Conservation (phyloP, 495 filamentous ascomycete species). For the Penicillium fimorum region DNA sequence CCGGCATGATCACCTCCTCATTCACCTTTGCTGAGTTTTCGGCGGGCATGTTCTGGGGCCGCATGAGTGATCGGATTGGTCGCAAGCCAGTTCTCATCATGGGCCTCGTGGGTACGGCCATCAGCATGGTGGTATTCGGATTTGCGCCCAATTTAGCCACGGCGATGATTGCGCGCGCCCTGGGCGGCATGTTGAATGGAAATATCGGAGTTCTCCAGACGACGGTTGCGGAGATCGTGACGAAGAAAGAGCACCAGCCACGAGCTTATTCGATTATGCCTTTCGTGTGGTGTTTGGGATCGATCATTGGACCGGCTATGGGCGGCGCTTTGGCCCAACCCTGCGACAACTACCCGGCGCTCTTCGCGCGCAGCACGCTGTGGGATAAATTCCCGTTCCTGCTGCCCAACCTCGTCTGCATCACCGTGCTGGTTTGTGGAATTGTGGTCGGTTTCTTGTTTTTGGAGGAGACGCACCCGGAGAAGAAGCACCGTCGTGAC, state of each 20-base stretch:
- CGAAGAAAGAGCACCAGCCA: constrained; percentile 85
- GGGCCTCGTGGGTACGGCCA: constrained; percentile 81
- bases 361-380: constrained; percentile 71
- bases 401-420: constrained; percentile 90
- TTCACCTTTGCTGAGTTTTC: constrained; percentile 96
- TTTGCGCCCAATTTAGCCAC: constrained; percentile 82
- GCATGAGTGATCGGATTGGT: constrained; percentile 87
- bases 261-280: constrained; percentile 97
- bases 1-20: constrained; percentile 92
- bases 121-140: constrained; percentile 93
- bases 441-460: constrained; percentile 84
- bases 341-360: constrained; percentile 71
- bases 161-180: constrained; percentile 80
- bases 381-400: constrained; percentile 88
- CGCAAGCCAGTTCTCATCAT: constrained; percentile 89
- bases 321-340: constrained; percentile 88
- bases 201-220: constrained; percentile 96
- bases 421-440: constrained; percentile 70
- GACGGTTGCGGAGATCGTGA: constrained; percentile 89
- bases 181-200: constrained; percentile 91
- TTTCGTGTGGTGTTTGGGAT: constrained; percentile 93
- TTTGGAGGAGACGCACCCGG: constrained; percentile 90
- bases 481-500: constrained; percentile 76
- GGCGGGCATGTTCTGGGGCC: constrained; percentile 86
- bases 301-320: constrained; percentile 85